phyloP scores from a whole-genome alignment of 306 rosid genomes.

The Quercus mongolica region DNA sequence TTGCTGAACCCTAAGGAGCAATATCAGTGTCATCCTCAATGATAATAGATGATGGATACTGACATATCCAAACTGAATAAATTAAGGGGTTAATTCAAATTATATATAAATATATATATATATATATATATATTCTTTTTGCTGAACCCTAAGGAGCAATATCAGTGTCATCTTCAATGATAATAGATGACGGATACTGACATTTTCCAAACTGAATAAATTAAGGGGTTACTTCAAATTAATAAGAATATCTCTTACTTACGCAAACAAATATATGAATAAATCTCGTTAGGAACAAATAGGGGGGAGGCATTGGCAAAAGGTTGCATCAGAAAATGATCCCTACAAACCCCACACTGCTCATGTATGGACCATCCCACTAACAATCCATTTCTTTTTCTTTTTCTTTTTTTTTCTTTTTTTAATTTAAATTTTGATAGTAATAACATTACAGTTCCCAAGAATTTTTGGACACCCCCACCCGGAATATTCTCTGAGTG shows the following conservation, averaged over 20 bases:
- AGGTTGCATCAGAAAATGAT: constrained; percentile 21
- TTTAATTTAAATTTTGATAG: too few relatives aligned
- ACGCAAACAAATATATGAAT: background rate
- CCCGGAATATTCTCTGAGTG: constrained; percentile 27
- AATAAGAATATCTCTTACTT: too few relatives aligned
- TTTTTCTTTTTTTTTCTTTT: too few relatives aligned
- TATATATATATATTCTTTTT: too few relatives aligned
- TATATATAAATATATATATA: too few relatives aligned
- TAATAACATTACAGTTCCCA: too few relatives aligned
- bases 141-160: too few relatives aligned
- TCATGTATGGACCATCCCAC: background rate
- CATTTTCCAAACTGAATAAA: background rate
- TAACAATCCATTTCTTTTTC: background rate
- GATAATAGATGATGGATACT: background rate
- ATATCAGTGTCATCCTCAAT: background rate
- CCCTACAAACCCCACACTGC: constrained; percentile 27
- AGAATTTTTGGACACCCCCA: background rate
- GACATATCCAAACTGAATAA: background rate
- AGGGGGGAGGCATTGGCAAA: constrained; percentile 7
- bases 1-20: too few relatives aligned
- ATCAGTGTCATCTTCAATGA: background rate
- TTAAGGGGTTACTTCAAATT: background rate
- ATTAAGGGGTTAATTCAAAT: background rate
- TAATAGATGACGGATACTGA: background rate
- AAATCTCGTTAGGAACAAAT: background rate